Percentiles rank a stretch among this genome's conserved stretches.
Evolutionary conservation across 2,329 filamentous ascomycete genomes (phyloP).

Genomic region (Metarhizium brunneum): DNA sequence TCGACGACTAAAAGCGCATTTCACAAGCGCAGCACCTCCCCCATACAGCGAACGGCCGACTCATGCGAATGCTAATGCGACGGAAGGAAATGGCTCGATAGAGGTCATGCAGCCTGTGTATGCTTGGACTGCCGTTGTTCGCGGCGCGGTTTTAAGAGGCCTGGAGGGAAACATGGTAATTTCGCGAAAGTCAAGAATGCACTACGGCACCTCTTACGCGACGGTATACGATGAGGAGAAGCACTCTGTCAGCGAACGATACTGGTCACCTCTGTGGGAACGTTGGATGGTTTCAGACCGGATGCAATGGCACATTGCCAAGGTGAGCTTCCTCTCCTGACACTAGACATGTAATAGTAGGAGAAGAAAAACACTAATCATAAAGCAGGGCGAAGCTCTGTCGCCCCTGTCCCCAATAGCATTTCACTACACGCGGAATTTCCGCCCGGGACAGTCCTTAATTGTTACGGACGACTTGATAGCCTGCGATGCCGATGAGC

Average conservation of each 20-base stretch:
- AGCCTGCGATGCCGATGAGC: slow-evolving; percentile 60
- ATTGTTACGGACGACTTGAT: slow-evolving; percentile 75
- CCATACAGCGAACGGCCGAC: slow-evolving; percentile 63
- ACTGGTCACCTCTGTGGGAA: slow-evolving; percentile 75
- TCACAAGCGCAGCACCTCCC: slow-evolving; percentile 47
- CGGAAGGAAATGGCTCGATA: slow-evolving; percentile 47
- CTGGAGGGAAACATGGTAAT: slow-evolving; percentile 74
- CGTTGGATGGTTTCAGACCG: slow-evolving; percentile 75
- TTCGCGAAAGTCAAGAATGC: slow-evolving; percentile 62
- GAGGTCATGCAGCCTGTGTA: slow-evolving; percentile 78
- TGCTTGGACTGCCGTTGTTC: slow-evolving; percentile 72
- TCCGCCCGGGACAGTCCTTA: slow-evolving; percentile 67
- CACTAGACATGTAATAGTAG: background rate
- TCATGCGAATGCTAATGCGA: slow-evolving; percentile 41
- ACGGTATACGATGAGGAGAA: slow-evolving; percentile 71
- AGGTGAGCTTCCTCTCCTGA: slow-evolving; percentile 37
- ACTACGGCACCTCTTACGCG: slow-evolving; percentile 74
- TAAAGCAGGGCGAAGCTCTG: slow-evolving; percentile 58
- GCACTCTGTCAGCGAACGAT: slow-evolving; percentile 63
- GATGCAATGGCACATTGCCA: slow-evolving; percentile 81
- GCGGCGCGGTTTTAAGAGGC: slow-evolving; percentile 66
- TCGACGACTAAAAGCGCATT: slow-evolving; percentile 59
- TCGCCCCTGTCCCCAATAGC: slow-evolving; percentile 66
- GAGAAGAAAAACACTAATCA: background rate
- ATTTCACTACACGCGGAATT: slow-evolving; percentile 81